Evolutionary conservation across 2,329 filamentous ascomycete genomes (phyloP), one percentile per base, ranked within the genome.

Genomic region (Colletotrichum orchidophilum): DNA sequence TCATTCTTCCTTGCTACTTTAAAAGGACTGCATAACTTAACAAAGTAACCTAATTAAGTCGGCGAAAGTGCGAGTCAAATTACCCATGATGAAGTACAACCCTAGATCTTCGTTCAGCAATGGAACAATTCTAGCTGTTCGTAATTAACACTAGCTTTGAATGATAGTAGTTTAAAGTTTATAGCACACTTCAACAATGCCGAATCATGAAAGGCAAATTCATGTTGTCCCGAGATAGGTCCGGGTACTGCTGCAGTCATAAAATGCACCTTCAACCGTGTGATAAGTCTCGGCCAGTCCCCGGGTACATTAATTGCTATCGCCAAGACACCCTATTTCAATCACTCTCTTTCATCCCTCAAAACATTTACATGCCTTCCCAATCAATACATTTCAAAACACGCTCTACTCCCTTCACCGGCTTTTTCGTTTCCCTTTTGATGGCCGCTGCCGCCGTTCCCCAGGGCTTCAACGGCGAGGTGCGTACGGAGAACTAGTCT

Each of bases 381-480:
- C 26, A n/a, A 21, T 13, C 27, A 18, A 2, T 7, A 27, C 27
- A 2, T 57, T 26, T 39, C 50, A 63, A 42, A 55, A 63, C 55
- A 50, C 50, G 49, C 21, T 26, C 61, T 12, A 33, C 61, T 1
- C 55, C 61, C 24, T 21, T 63, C 24, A 31, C 61, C 50, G 33
- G 50, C 49, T 21, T 39, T 31, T 24, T 53, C 12, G 49, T 33
- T 6, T 42, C 61, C 61, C 49, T 63, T 46, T 18, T 42, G 13
- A 63, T 54, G 61, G 31, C 50, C 21, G 31, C 21, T n/a, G 50
- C 29, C n/a, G 61, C 61, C 24, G 61, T 54, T 46, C 29, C 61
- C 12, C 61, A 63, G 33, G 61, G 61, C 61, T 63, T 63, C 61
- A 55, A 42, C 50, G 55, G 61, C 61, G 42, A 63, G 50, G 61